phyloP scores from a whole-genome alignment of 768 basidiomycete genomes.

The Gymnopilus junonius region DNA sequence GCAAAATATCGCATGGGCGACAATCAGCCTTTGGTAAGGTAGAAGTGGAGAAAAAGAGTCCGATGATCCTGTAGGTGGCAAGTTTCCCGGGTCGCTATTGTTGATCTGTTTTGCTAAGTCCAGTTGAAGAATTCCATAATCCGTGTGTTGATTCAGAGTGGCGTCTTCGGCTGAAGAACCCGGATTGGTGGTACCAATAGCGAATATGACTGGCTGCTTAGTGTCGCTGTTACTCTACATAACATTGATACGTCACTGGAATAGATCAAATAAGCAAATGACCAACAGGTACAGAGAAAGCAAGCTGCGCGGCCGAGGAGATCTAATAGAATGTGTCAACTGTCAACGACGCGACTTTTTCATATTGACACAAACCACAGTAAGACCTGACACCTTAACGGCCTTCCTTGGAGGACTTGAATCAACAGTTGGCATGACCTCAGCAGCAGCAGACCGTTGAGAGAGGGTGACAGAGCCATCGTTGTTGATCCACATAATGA shows the following conservation, averaged over 20 bases:
- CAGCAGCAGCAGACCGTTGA: conserved; percentile 56
- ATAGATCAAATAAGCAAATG: neutral
- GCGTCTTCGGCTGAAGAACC: conserved; percentile 49
- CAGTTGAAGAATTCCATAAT: conserved; percentile 43
- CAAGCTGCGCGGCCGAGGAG: conserved; percentile 46
- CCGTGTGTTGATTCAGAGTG: conserved; percentile 49
- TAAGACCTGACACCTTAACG: conserved; percentile 37
- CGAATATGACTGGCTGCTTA: conserved; percentile 58
- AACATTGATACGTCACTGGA: neutral
- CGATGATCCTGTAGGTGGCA: conserved; percentile 17
- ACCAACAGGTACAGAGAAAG: conserved; percentile 55
- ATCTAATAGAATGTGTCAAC: conserved; percentile 31
- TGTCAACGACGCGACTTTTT: neutral
- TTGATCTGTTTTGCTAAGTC: conserved; percentile 50
- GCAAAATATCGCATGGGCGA: conserved; percentile 59
- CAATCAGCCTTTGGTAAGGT: conserved; percentile 51
- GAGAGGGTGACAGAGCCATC: conserved; percentile 68
- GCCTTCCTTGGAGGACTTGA: conserved; percentile 56
- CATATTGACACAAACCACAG: conserved; percentile 36
- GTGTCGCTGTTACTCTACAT: conserved; percentile 46
- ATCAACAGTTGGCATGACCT: conserved; percentile 63
- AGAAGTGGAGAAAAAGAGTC: conserved; percentile 39
- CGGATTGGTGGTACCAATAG: conserved; percentile 56
- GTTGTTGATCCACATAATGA: conserved; percentile 73
- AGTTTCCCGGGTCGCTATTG: conserved; percentile 23